Evolutionary conservation across 2,329 filamentous ascomycete genomes (phyloP), one percentile per base, ranked within the genome.

Genomic region (Fusarium chlamydosporum): DNA sequence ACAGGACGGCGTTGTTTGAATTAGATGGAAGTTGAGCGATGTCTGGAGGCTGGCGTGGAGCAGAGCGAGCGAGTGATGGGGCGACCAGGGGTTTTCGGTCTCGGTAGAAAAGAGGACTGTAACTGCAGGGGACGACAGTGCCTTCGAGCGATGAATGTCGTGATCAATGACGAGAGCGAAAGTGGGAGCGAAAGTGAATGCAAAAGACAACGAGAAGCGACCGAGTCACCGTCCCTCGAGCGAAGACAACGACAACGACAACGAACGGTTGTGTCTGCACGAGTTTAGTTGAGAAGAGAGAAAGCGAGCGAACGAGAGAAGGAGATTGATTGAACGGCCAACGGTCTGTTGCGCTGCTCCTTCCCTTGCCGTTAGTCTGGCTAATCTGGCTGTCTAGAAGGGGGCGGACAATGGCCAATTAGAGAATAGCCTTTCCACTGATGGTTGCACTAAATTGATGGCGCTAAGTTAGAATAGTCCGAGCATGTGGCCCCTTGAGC

Each of bases 1-100:
- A 65, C 56, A 55, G 58, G 69, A 56, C 67, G 64, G 67, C 65
- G 67, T 58, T 69, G 71, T 74, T 71, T 74, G 65, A 50, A 58
- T 42, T 74, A 71, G 67, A 74, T 62, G 65, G 65, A 59, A 54
- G 57, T 59, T 59, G 65, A 67, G 20, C 31, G 53, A 58, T 65
- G 63, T 64, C 41, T 41, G 35, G 56, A 48, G 52, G 33, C 57
- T 59, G 62, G 54, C 72, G 72, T 69, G 65, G 64, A 73, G 65
- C 67, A 61, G 60, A 45, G 70, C 42, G 64, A 68, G 64, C 42
- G 72, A 64, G 70, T 45, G 61, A 70, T 56, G 55, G 59, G 59
- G 54, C 62, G 53, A 63, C 66, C 52, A 54, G 66, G 67, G 63
- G 43, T 68, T 70, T 69, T 69, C 61, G 62, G 65, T 61, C 60